Base-by-base conservation (phyloP, 1,139 yeast species). In the Arxiozyma heterogenica region DNA sequence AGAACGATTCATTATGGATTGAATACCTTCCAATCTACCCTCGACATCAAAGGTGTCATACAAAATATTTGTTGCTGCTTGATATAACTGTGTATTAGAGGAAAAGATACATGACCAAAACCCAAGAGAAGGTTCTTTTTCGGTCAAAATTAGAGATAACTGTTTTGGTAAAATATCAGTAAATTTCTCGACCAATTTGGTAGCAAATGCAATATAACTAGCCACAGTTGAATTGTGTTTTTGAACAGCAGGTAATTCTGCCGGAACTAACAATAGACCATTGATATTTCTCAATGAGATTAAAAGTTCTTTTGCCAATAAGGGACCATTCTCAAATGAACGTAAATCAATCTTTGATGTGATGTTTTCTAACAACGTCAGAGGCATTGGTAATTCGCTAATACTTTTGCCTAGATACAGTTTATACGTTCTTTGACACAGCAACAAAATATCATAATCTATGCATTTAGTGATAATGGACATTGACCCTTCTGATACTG, bases 21-120 rank as follows among this genome's bases (percentile, higher is more conserved):
- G 80, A 30, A 88, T 75, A 39, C 91, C 90, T 65, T 86, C 95
- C 51, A 81, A 73, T 59, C 91, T 76, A 44, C 80, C 94, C 61
- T 75, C 86, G 65, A 77, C 91, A 63, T 89, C 95, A 67, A 81
- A 86, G 0, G 88, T 82, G 61, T 87, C 93, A 61, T 86, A 84
- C 6, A 90, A 65, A 25, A 89, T 75, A 58, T 85, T 86, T 18
- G 86, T 77, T 1, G 94, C 85, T 1, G 85, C 78, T 63, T 86
- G 90, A 55, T 80, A 82, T 3, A 82, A 68, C 21, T 67, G 67
- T 34, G 71, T 71, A 52, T 75, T 71, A 0, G 87, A 81, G 0
- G 86, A 79, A 54, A 85, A 79, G 0, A 85, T 71, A 64, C 87
- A 82, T 0, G 87, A 77, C 90, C 91, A 86, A 54, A 83, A 75